Evolutionary conservation across 148 eudicot species (phyloP).

Genomic region (Talinum fruticosum): DNA sequence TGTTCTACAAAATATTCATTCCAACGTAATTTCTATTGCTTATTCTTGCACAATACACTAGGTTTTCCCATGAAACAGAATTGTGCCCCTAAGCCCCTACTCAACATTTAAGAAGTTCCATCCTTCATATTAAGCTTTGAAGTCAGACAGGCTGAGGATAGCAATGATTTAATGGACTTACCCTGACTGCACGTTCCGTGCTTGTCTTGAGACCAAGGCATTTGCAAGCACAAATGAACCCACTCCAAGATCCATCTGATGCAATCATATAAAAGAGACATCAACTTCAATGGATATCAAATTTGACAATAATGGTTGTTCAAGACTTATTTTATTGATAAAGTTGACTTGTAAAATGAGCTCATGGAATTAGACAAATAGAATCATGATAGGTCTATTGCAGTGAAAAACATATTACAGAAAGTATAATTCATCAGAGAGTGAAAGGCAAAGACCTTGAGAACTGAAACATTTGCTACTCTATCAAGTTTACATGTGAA

Average conservation of each 20-base stretch:
- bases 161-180: constrained; percentile 32
- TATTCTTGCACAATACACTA: background rate
- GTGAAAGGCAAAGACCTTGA: background rate
- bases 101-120: background rate
- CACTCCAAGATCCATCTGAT: constrained; percentile 96
- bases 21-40: background rate
- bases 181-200: constrained; percentile 68
- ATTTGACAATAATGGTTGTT: background rate
- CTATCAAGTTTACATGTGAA: too few species aligned
- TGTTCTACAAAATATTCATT: background rate
- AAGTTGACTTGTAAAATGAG: background rate
- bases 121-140: background rate
- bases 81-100: background rate
- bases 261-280: constrained; percentile 8
- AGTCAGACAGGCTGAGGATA: background rate
- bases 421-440: background rate
- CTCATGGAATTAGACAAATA: background rate
- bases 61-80: background rate
- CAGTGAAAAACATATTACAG: background rate
- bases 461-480: too few species aligned
- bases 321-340: background rate
- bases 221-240: constrained; percentile 89
- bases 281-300: background rate
- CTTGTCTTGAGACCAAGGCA: constrained; percentile 93
- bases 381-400: too few species aligned